Percentiles rank a stretch among this genome's conserved stretches.
Conservation (phyloP, 192 early-diverging fungal genomes). For the Piromyces finnis region DNA sequence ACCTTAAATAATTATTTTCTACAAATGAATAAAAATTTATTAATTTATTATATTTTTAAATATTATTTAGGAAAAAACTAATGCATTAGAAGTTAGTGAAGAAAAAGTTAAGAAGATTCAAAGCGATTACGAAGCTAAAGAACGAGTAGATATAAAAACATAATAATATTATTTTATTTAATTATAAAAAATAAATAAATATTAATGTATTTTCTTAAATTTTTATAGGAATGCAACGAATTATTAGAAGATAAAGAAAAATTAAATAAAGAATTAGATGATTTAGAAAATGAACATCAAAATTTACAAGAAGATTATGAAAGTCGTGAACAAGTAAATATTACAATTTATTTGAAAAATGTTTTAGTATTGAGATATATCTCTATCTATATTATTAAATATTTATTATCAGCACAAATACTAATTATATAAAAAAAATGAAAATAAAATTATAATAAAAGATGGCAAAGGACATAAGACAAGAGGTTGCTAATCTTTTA, state of each 20-base stretch:
- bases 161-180: no score
- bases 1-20: no score
- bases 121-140: not conserved
- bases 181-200: no score
- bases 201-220: no score
- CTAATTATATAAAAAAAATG: not conserved
- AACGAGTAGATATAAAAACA: not conserved
- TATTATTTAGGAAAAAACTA: not conserved
- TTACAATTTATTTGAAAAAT: no score
- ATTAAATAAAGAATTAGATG: constrained; percentile 14
- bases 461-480: constrained; percentile 48
- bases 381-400: no score
- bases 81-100: constrained; percentile 1
- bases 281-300: constrained; percentile 38
- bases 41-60: no score
- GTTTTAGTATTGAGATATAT: no score
- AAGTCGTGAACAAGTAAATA: constrained; percentile 46
- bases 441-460: constrained; percentile 6
- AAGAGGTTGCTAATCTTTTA: constrained; percentile 49
- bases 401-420: not conserved
- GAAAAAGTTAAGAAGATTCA: constrained; percentile 1
- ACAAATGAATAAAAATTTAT: no score
- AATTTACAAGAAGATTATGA: constrained; percentile 53
- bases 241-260: constrained; percentile 8
- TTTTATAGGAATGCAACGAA: not conserved